Evolutionary conservation across 176 grass and related monocot species (phyloP).

Genomic region (Bothriochloa decipiens): DNA sequence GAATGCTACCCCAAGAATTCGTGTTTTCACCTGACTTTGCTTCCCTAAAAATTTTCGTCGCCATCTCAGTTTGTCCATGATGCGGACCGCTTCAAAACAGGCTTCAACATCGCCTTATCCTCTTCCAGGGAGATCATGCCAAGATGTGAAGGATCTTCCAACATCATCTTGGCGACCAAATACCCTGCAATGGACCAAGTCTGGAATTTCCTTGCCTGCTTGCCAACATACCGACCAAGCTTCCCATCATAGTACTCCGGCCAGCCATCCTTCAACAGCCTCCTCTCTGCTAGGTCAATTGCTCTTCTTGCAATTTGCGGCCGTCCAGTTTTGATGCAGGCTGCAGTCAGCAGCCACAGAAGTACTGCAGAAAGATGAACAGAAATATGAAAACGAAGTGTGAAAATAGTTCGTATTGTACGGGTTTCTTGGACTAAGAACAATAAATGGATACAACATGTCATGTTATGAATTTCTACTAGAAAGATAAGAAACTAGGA

Average conservation of each 20-base stretch:
- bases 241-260: slow-evolving; percentile 98
- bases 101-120: slow-evolving; percentile 58
- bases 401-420: neutral
- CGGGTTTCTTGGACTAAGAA: neutral
- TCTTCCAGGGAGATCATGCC: slow-evolving; percentile 78
- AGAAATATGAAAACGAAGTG: neutral
- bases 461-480: neutral
- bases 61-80: slow-evolving; percentile 77
- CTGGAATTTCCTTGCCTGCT: slow-evolving; percentile 90
- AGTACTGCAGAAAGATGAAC: slow-evolving; percentile 63
- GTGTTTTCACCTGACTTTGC: slow-evolving; percentile 41
- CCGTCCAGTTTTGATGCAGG: slow-evolving; percentile 83
- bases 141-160: slow-evolving; percentile 79
- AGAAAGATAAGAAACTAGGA: slow-evolving; percentile 26
- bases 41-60: slow-evolving; percentile 39
- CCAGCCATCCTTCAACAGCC: slow-evolving; percentile 83
- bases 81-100: slow-evolving; percentile 68
- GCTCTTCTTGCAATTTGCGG: slow-evolving; percentile 81
- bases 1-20: slow-evolving; percentile 39
- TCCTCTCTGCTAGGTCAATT: slow-evolving; percentile 71
- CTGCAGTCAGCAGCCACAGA: slow-evolving; percentile 88
- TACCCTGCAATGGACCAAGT: slow-evolving; percentile 95
- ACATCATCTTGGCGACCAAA: slow-evolving; percentile 94
- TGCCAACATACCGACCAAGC: slow-evolving; percentile 78
- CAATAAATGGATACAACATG: neutral